These are phyloP conservation scores for Venturia effusa DNA, from an alignment of 2,329 filamentous ascomycete species.

Conservation along the genomic window DNA sequence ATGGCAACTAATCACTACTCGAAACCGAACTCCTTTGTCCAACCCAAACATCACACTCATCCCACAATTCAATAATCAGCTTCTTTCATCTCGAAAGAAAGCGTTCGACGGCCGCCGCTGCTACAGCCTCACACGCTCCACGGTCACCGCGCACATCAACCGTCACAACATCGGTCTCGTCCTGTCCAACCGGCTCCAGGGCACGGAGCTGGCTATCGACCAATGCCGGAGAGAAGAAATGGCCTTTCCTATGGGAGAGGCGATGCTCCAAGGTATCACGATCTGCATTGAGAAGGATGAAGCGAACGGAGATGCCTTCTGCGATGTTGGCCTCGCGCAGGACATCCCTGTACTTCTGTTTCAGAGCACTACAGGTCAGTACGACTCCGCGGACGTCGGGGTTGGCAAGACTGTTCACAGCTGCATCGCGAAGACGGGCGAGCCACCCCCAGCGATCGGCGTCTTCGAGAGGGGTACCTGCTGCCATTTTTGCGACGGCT, in stretches of 20 bases:
- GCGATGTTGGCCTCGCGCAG: neutral
- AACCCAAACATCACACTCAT: too few relatives aligned
- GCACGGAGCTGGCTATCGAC: neutral
- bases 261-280: neutral
- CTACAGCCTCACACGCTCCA: neutral
- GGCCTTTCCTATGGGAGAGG: neutral
- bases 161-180: neutral
- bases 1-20: too few relatives aligned
- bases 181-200: neutral
- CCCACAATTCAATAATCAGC: too few relatives aligned
- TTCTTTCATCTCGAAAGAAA: neutral
- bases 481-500: neutral
- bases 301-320: neutral
- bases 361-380: neutral
- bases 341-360: conserved; percentile 1
- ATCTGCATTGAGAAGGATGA: neutral
- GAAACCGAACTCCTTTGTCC: too few relatives aligned
- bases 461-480: neutral
- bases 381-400: neutral
- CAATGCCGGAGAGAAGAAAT: neutral
- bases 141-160: neutral
- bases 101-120: neutral
- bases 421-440: neutral
- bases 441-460: neutral
- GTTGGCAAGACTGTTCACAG: neutral